These are phyloP conservation scores for Orbilia blumenaviensis DNA, from an alignment of 2,329 filamentous ascomycete species.

Conservation along the genomic window DNA sequence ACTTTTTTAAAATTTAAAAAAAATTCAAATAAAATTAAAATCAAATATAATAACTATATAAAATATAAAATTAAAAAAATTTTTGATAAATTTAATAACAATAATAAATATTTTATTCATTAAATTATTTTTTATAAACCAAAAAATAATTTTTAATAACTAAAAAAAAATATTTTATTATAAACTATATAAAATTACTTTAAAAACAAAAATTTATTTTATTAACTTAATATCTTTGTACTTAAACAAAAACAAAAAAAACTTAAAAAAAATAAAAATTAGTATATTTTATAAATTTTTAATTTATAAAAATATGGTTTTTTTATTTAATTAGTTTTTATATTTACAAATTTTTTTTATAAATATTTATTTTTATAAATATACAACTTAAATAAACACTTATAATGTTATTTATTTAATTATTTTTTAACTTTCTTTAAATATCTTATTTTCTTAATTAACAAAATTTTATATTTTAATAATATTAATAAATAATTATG, in stretches of 20 bases:
- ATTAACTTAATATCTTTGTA: not conserved
- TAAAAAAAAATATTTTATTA: not conserved
- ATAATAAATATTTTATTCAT: not conserved
- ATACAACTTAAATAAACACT: not conserved
- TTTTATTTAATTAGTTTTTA: not conserved
- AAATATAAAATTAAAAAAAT: not conserved
- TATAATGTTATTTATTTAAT: not conserved
- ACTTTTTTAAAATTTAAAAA: not conserved
- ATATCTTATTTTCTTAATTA: too few species aligned
- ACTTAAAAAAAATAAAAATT: not conserved
- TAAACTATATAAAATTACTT: not conserved
- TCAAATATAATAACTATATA: not conserved
- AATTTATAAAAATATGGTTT: constrained; percentile 1
- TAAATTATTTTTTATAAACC: not conserved
- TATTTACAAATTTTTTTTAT: not conserved
- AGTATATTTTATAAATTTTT: not conserved
- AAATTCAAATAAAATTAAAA: not conserved
- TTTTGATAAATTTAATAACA: constrained; percentile 7
- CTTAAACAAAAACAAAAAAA: not conserved
- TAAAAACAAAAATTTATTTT: too few species aligned
- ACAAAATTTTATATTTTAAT: too few species aligned
- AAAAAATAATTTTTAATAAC: not conserved
- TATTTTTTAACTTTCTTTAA: too few species aligned
- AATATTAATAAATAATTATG: too few species aligned
- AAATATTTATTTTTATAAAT: not conserved